These are phyloP conservation scores for Kluyveromyces lactis DNA, from an alignment of 805 yeast species.

Conservation along the genomic window DNA sequence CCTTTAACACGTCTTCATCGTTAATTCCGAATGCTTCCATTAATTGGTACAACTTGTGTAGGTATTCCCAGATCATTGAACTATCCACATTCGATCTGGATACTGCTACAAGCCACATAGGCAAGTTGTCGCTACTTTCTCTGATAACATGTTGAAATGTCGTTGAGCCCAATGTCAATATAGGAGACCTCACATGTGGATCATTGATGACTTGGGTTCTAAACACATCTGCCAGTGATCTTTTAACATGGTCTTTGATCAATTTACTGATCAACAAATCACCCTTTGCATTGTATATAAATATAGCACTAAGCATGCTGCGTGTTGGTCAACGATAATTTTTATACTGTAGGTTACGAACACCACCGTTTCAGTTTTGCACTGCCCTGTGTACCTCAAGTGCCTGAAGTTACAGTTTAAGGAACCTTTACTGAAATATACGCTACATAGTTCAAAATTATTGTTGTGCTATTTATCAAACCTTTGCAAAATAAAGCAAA, in stretches of 20 bases:
- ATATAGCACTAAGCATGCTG: conserved; percentile 73
- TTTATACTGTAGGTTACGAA: too few relatives aligned
- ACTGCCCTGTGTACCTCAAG: too few relatives aligned
- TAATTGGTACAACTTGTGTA: conserved; percentile 51
- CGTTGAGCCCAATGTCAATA: conserved; percentile 84
- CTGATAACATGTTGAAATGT: conserved; percentile 72
- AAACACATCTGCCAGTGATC: conserved; percentile 79
- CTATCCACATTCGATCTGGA: conserved; percentile 85
- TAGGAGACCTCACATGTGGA: conserved; percentile 47
- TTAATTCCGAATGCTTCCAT: conserved; percentile 35
- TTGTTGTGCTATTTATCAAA: too few relatives aligned
- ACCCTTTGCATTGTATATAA: conserved; percentile 71
- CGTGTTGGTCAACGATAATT: too few relatives aligned
- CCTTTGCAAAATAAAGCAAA: too few relatives aligned
- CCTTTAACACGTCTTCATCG: conserved; percentile 44
- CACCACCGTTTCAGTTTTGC: too few relatives aligned
- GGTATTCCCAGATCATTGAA: conserved; percentile 67
- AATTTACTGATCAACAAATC: conserved; percentile 73
- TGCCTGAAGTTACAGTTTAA: too few relatives aligned
- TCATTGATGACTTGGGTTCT: conserved; percentile 84
- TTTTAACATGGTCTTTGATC: conserved; percentile 64
- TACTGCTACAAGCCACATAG: conserved; percentile 78
- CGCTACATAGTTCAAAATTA: too few relatives aligned
- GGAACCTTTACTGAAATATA: too few relatives aligned
- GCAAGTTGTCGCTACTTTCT: conserved; percentile 31